A percentile compares a stretch with the other conserved stretches of the same genome.
These are phyloP conservation scores for Boletus speciosus DNA, from an alignment of 768 basidiomycete species.

Conservation along the genomic window DNA sequence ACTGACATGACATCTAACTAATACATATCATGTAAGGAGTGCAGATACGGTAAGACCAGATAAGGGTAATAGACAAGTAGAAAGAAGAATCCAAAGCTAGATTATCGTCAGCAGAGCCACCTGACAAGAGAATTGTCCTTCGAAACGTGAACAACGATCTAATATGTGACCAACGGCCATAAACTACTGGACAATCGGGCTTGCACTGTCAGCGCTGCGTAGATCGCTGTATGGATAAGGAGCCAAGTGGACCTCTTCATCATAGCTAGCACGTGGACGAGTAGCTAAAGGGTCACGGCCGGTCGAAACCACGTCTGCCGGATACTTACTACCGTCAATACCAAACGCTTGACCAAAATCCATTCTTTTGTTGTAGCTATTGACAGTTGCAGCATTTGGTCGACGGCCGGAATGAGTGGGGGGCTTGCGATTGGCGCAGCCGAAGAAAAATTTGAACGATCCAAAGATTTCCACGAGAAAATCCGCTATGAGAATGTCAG, in stretches of 20 bases:
- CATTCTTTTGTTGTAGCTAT: slow-evolving; percentile 24
- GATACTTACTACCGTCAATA: slow-evolving; percentile 23
- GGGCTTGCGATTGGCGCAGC: slow-evolving; percentile 34
- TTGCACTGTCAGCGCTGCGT: slow-evolving; percentile 5
- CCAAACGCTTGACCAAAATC: slow-evolving; percentile 42
- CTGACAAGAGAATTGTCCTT: background rate
- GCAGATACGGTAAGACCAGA: background rate
- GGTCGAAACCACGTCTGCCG: slow-evolving; percentile 4
- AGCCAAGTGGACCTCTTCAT: slow-evolving; percentile 40
- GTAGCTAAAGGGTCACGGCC: slow-evolving; percentile 6
- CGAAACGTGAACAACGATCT: background rate
- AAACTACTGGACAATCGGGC: slow-evolving; percentile 3
- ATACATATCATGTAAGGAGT: background rate
- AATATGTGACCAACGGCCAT: background rate
- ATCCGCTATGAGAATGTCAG: slow-evolving; percentile 45
- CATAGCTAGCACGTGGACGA: slow-evolving; percentile 32
- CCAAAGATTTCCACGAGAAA: slow-evolving; percentile 61
- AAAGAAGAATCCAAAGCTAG: background rate
- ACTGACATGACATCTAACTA: no score
- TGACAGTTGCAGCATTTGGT: slow-evolving; percentile 17
- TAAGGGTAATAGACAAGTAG: background rate
- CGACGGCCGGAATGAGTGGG: slow-evolving; percentile 18
- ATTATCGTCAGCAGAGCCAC: background rate
- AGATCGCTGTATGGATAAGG: slow-evolving; percentile 30
- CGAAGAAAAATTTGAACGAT: slow-evolving; percentile 61